Evolutionary conservation across 768 basidiomycete genomes (phyloP).

Genomic region (Pisolithus marmoratus): DNA sequence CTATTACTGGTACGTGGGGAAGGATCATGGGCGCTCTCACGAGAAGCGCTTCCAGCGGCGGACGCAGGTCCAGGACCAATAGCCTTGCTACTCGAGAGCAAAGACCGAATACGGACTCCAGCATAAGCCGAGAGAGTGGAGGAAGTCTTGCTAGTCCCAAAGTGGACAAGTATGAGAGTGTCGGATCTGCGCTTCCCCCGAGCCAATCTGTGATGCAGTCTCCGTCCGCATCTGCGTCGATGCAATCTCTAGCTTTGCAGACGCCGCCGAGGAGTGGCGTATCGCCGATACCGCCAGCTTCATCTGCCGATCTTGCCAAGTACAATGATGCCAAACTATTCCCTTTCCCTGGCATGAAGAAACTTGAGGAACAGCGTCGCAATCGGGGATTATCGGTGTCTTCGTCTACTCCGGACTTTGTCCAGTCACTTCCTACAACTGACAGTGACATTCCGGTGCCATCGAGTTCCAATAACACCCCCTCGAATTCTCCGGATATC

Average conservation of each 20-base stretch:
- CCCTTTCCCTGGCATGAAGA: conserved; percentile 85
- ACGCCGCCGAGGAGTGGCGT: conserved; percentile 50
- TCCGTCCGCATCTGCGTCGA: conserved; percentile 59
- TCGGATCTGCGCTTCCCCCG: conserved; percentile 33
- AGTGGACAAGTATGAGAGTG: conserved; percentile 45
- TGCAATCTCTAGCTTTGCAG: conserved; percentile 55
- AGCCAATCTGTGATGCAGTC: conserved; percentile 50
- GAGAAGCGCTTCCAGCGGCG: conserved; percentile 57
- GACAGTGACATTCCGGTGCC: conserved; percentile 40
- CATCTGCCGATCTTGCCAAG: conserved; percentile 62
- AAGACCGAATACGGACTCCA: conserved; percentile 66
- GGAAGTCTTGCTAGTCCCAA: conserved; percentile 61
- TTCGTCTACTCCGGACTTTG: conserved; percentile 45
- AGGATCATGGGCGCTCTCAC: conserved; percentile 65
- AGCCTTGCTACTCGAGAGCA: conserved; percentile 64
- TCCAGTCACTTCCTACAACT: conserved; percentile 37
- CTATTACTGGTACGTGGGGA: conserved; percentile 56
- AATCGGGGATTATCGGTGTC: conserved; percentile 46
- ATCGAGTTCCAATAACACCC: conserved; percentile 43
- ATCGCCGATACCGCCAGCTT: conserved; percentile 76
- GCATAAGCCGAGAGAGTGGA: conserved; percentile 71
- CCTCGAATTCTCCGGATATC: conserved; percentile 44
- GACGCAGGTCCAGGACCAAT: conserved; percentile 75
- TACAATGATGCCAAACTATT: conserved; percentile 77
- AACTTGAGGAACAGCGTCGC: conserved; percentile 68